phyloP scores from a whole-genome alignment of 495 filamentous ascomycete species.

The Neurospora sp. region DNA sequence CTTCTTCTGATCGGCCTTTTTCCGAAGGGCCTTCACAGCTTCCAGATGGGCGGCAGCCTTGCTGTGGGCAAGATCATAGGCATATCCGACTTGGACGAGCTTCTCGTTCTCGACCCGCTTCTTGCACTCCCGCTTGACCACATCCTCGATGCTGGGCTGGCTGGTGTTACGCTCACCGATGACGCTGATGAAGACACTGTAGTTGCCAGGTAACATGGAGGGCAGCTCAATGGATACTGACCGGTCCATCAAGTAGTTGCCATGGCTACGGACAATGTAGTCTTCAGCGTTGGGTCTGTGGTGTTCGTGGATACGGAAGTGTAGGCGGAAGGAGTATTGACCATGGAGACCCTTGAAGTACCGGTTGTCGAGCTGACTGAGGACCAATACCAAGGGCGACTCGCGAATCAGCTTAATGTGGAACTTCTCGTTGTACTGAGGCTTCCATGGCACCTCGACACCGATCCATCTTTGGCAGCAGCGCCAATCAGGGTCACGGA shows the following conservation, averaged over 20 bases:
- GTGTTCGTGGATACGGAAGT: constrained; percentile 69
- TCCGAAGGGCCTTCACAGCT: constrained; percentile 46
- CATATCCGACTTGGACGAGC: constrained; percentile 71
- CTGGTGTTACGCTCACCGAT: constrained; percentile 52
- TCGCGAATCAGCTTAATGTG: constrained; percentile 59
- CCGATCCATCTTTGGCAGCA: constrained; percentile 84
- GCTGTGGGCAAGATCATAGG: constrained; percentile 83
- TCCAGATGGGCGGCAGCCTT: constrained; percentile 57
- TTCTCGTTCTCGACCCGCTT: constrained; percentile 62
- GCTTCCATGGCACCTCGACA: constrained; percentile 77
- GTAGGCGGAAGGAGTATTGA: constrained; percentile 72
- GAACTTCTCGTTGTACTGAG: constrained; percentile 84
- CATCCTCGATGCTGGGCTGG: constrained; percentile 53
- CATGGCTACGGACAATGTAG: constrained; percentile 79
- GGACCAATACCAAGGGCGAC: constrained; percentile 68
- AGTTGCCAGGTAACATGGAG: constrained; percentile 63
- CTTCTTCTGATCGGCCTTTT: constrained; percentile 39
- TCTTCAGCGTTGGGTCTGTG: constrained; percentile 66
- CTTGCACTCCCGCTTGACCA: constrained; percentile 57
- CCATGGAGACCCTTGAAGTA: constrained; percentile 80
- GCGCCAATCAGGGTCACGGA: constrained; percentile 67
- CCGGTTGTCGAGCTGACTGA: constrained; percentile 77
- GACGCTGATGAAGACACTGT: constrained; percentile 75
- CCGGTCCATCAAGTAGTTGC: constrained; percentile 50
- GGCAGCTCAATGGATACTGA: constrained; percentile 41